Conservation (phyloP, 2,329 filamentous ascomycete species). For the Fusarium equiseti region DNA sequence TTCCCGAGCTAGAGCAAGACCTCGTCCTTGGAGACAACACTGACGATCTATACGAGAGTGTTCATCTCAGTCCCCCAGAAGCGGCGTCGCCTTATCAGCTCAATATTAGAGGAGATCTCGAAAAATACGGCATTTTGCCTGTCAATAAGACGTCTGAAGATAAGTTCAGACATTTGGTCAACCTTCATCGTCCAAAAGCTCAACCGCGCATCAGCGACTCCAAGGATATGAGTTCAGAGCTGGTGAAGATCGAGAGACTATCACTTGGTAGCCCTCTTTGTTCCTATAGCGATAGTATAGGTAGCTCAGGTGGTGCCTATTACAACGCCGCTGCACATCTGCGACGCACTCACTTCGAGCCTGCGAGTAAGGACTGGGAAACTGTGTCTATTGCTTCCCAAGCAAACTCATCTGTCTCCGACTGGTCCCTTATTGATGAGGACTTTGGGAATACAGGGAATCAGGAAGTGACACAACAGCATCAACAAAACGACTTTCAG, state of each 20-base stretch:
- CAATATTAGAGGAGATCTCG: background rate
- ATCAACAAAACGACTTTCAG: slow-evolving; percentile 15
- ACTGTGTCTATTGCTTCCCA: background rate
- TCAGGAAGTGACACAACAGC: background rate
- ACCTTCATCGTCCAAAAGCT: background rate
- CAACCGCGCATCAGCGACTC: background rate
- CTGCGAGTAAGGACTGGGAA: background rate
- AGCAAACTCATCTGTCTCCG: background rate
- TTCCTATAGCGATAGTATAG: background rate
- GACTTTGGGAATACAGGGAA: background rate
- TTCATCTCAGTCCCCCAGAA: slow-evolving; percentile 4
- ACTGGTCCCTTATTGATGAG: slow-evolving; percentile 3
- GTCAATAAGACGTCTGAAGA: slow-evolving; percentile 18
- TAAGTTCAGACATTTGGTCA: background rate
- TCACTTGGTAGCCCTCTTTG: background rate
- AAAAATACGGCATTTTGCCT: slow-evolving; percentile 4
- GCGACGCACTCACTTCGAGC: background rate
- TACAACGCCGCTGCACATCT: background rate
- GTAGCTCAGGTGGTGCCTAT: background rate
- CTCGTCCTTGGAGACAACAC: slow-evolving; percentile 16
- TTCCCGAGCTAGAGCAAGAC: slow-evolving; percentile 20
- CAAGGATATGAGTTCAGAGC: background rate
- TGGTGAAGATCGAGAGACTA: background rate
- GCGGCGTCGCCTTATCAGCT: background rate
- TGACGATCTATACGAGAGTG: slow-evolving; percentile 9